Conservation (phyloP, 2,329 filamentous ascomycete genomes). For the Botrytis cinerea region DNA sequence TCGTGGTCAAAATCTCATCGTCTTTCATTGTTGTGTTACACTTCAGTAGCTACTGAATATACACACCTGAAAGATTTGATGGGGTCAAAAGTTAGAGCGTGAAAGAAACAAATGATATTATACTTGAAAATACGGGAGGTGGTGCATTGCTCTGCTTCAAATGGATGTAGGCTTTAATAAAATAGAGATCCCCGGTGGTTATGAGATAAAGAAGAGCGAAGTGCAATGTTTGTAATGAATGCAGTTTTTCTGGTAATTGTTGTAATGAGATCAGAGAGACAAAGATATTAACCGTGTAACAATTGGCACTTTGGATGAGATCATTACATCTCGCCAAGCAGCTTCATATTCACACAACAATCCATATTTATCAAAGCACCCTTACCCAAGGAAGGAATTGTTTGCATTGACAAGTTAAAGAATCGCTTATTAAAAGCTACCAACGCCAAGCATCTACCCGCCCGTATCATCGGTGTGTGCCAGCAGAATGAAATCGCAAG, state of each 20-base stretch:
- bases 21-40: not conserved
- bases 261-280: no score
- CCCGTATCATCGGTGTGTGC: not conserved
- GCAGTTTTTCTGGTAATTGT: not conserved
- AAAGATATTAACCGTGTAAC: not conserved
- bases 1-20: not conserved
- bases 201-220: not conserved
- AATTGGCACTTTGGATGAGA: no score
- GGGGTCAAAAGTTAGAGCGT: not conserved
- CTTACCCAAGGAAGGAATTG: not conserved
- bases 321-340: not conserved
- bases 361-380: not conserved
- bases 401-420: conserved; percentile 1
- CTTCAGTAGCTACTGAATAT: not conserved
- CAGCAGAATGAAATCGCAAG: conserved; percentile 11
- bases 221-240: not conserved
- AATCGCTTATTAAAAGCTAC: not conserved
- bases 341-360: not conserved
- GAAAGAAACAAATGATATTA: not conserved
- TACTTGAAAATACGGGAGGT: not conserved
- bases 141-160: not conserved
- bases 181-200: not conserved
- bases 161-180: not conserved
- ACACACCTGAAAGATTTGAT: not conserved
- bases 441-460: conserved; percentile 12